Base-by-base conservation (phyloP, 108 stramenopile species). In the Seminavis robusta region DNA sequence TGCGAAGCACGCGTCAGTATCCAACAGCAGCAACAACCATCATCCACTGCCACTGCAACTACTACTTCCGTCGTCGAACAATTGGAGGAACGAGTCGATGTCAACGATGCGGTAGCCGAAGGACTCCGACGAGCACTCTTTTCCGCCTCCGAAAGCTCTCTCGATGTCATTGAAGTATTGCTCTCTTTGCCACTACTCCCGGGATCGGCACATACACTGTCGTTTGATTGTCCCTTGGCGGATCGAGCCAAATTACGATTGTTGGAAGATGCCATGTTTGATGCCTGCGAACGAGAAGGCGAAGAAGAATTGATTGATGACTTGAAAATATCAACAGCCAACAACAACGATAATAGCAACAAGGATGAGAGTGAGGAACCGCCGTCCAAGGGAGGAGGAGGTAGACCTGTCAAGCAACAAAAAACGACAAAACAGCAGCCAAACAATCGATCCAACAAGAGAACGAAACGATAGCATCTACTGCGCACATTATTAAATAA, bases 221-320 rank as follows among this genome's bases (percentile, higher is more conserved):
- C 11, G 19, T 11, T 15, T 1, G 5, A 2, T 7, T 29, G 21
- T 24, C 31, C 41, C 10, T 53, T 83, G 24, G 79, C 79, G 6
- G 56, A 82, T 33, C 58, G 88, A 42, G 82, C 88, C 13, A 83
- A 73, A 40, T 66, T 86, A n/a, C 69, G 88, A 9, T 44, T 90
- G 20, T 50, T 90, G 51, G 88, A 90, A 66, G 88, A 90, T 74
- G 84, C 88, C 53, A 83, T 84, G 84, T 66, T 78, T 34, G 88
- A 90, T 68, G 80, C 79, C 16, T 90, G 89, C 52, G 89, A 90
- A 67, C 74, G 79, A 46, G 84, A 86, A 61, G 84, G 79, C 10
- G 77, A 79, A 34, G 88, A 81, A 17, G 77, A 84, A 32, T 31
- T 90, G 17, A 20, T 90, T 27, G 80, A 84, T 34, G 88, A 86